A percentile compares a stretch with the other conserved stretches of the same genome.
phyloP scores from a whole-genome alignment of 805 yeast species.

The Kodamaea neixiangensis region DNA sequence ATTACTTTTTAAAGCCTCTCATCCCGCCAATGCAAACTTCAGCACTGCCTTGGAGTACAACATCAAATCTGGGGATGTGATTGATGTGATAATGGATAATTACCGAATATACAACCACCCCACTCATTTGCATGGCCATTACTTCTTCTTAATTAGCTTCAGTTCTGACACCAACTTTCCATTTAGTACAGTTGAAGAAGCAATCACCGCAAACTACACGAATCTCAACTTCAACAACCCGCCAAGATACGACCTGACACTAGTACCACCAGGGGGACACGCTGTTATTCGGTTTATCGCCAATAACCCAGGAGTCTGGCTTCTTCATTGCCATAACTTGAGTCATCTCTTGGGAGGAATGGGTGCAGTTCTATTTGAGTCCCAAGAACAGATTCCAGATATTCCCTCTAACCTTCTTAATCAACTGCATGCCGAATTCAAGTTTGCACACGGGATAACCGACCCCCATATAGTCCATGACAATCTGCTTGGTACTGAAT shows the following conservation, averaged over 20 bases:
- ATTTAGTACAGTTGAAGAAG: constrained; percentile 26
- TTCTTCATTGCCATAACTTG: constrained; percentile 36
- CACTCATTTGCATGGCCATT: constrained; percentile 38
- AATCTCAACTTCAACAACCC: constrained; percentile 22
- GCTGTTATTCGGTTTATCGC: constrained; percentile 33
- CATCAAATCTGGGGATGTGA: constrained; percentile 28
- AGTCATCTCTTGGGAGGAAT: constrained; percentile 37
- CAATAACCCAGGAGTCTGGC: constrained; percentile 34
- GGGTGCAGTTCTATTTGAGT: constrained; percentile 24
- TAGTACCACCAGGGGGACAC: constrained; percentile 34
- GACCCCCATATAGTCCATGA: constrained; percentile 7
- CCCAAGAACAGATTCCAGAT: constrained; percentile 15
- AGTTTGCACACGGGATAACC: constrained; percentile 6
- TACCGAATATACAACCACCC: constrained; percentile 32
- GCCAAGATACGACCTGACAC: constrained; percentile 28
- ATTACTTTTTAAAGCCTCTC: constrained; percentile 12
- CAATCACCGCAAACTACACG: constrained; percentile 18
- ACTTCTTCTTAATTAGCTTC: constrained; percentile 29
- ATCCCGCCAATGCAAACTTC: neutral
- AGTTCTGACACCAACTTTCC: constrained; percentile 26
- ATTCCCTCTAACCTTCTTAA: constrained; percentile 4
- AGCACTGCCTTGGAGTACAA: constrained; percentile 11
- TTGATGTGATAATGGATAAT: constrained; percentile 34
- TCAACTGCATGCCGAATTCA: constrained; percentile 15
- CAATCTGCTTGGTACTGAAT: constrained; percentile 8